Conservation (phyloP, 352 stramenopile genomes). For the Blastocystis sp. region DNA sequence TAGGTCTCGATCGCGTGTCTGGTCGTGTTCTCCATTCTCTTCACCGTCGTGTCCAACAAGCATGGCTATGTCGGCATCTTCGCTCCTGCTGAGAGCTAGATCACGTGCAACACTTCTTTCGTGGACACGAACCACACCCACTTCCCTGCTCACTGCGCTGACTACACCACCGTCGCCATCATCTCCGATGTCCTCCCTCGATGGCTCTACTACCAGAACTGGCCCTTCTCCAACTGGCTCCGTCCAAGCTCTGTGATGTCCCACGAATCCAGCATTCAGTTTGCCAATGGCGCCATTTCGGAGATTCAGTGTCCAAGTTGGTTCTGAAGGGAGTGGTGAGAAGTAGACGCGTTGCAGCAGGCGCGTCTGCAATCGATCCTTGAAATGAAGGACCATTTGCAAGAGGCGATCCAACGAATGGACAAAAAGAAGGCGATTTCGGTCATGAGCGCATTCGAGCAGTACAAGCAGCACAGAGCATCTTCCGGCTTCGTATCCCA, state of each 20-base stretch:
- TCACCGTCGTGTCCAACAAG: conserved; percentile 39
- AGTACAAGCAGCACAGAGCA: neutral
- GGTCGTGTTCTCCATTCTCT: conserved; percentile 17
- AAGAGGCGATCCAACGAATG: neutral
- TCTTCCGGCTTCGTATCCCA: neutral
- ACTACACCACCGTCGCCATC: conserved; percentile 56
- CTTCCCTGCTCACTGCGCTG: neutral
- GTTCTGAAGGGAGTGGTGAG: neutral
- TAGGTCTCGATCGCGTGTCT: neutral
- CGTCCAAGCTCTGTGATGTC: too few relatives aligned
- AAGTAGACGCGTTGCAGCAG: conserved; percentile 36
- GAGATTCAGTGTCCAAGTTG: conserved; percentile 34
- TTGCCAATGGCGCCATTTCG: neutral
- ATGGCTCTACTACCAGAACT: neutral
- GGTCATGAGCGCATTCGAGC: neutral
- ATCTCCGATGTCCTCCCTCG: conserved; percentile 15
- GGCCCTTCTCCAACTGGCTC: neutral
- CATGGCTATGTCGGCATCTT: conserved; percentile 23
- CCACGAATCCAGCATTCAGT: too few relatives aligned
- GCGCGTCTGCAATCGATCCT: neutral
- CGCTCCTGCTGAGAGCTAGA: neutral
- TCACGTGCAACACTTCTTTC: conserved; percentile 10
- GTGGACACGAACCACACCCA: conserved; percentile 22
- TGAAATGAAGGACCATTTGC: neutral
- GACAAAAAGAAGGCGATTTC: neutral